Evolutionary conservation across 1,139 yeast genomes (phyloP).

Genomic region (Zygoascus hellenicus): DNA sequence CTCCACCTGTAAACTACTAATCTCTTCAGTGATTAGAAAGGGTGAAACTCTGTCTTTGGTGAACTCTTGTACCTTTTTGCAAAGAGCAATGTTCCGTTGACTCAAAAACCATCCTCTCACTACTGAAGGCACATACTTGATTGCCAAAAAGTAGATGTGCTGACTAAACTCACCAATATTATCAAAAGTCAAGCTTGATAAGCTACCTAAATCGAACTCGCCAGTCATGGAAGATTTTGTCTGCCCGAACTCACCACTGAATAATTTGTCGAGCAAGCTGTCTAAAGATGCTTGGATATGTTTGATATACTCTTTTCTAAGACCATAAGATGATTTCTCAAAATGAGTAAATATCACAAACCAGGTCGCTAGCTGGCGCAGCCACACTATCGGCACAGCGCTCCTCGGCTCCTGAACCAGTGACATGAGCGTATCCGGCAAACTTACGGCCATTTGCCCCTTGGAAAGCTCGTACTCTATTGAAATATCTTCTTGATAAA

Average conservation of each 20-base stretch:
- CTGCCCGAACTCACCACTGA: not conserved
- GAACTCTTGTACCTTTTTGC: constrained; percentile 55
- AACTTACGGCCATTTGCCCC: constrained; percentile 10
- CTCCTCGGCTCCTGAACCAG: constrained; percentile 21
- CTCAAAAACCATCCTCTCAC: constrained; percentile 69
- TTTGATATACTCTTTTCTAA: constrained; percentile 55
- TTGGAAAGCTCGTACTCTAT: constrained; percentile 26
- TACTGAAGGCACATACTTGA: constrained; percentile 58
- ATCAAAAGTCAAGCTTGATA: too few relatives aligned
- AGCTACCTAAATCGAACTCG: too few relatives aligned
- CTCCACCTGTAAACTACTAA: constrained; percentile 46
- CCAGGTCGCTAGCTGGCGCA: constrained; percentile 64
- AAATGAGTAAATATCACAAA: constrained; percentile 56
- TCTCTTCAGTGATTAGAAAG: constrained; percentile 50
- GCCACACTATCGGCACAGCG: constrained; percentile 1
- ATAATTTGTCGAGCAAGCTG: constrained; percentile 27
- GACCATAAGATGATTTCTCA: constrained; percentile 55
- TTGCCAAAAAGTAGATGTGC: constrained; percentile 52
- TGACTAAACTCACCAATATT: not conserved
- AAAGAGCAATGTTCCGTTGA: constrained; percentile 52
- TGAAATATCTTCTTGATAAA: constrained; percentile 35
- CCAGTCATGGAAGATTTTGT: not conserved
- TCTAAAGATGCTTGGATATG: constrained; percentile 50
- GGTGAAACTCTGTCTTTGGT: constrained; percentile 62
- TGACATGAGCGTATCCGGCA: constrained; percentile 31